These are phyloP conservation scores for Globisporangium splendens DNA, from an alignment of 352 stramenopile genomes.

Conservation along the genomic window DNA sequence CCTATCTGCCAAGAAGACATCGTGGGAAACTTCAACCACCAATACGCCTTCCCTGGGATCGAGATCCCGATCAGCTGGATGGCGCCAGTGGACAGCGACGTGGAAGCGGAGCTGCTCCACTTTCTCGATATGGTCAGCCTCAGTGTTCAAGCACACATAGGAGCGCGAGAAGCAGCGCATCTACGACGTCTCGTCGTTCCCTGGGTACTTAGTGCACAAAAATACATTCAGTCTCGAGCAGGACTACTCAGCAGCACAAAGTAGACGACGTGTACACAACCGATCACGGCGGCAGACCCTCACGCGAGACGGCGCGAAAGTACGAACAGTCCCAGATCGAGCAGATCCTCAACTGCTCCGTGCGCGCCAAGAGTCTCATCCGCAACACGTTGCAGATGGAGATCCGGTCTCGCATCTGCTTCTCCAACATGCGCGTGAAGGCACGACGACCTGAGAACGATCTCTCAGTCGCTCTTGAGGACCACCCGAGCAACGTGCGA, in stretches of 20 bases:
- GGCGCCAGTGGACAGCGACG: constrained; percentile 1
- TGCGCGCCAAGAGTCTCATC: constrained; percentile 45
- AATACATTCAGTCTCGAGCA: background rate
- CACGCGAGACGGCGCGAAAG: background rate
- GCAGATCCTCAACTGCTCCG: constrained; percentile 27
- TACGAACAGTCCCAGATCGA: constrained; percentile 19
- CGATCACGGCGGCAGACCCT: no score
- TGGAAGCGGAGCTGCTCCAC: constrained; percentile 4
- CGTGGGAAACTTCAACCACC: constrained; percentile 3
- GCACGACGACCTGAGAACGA: constrained; percentile 3
- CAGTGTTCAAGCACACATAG: constrained; percentile 1
- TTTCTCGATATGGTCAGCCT: constrained; percentile 8
- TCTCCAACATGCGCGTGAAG: constrained; percentile 4
- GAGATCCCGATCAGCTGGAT: constrained; percentile 4
- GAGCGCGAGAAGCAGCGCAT: no score
- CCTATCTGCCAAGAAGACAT: constrained; percentile 2
- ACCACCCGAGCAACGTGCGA: background rate
- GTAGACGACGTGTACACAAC: no score
- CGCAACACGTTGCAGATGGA: constrained; percentile 36
- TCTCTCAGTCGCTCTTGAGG: constrained; percentile 2
- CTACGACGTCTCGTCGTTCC: no score
- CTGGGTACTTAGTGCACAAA: no score
- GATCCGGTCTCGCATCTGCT: constrained; percentile 27
- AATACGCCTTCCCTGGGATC: background rate
- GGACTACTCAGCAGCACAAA: background rate